Evolutionary conservation across 768 basidiomycete species (phyloP), one percentile per base, ranked within the genome.

Genomic region (Suillus subalutaceus): DNA sequence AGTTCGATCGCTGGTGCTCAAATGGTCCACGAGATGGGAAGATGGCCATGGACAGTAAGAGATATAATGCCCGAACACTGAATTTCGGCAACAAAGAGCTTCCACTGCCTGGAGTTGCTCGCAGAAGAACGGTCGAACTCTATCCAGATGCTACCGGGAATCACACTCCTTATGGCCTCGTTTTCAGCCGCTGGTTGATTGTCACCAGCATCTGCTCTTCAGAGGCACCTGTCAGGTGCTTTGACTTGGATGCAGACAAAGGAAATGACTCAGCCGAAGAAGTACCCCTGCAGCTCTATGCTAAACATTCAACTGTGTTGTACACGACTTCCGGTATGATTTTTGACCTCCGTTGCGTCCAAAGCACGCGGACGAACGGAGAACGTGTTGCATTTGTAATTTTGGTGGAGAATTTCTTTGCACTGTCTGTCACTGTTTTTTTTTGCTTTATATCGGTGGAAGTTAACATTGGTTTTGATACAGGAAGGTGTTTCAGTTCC

Each of bases 291-390:
- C 59, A 60, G 18, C 59, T 60, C 41, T 60, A 60, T 43, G 59
- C 59, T 30, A 60, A 60, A 60, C 59, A 60, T 60, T 60, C 59
- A 43, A 60, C 59, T 20, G 59, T 60, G 26, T 13, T 60, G 59
- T 60, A 60, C 41, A 60, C 59, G 18, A 60, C 59, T 3, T 60
- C 59, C 3, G 59, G 59, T 43, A 60, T 60, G 59, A 60, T 60
- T 60, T 60, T 60, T 60, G 59, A 60, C 41, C 59, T 60, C 30
- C 59, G 59, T 43, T 60, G 59, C 59, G 59, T 60, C 30, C 59
- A 60, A 43, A 60, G 59, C 6, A 38, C 59, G 7, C 59, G 41
- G 3, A 60, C 12, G 26, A 60, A 60, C 18, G 59, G 59, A 44
- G 59, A 60, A 60, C 59, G 59, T 60, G 41, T 60, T 6, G 59